Conservation (phyloP, 495 filamentous ascomycete genomes). For the Xylaria intraflava region DNA sequence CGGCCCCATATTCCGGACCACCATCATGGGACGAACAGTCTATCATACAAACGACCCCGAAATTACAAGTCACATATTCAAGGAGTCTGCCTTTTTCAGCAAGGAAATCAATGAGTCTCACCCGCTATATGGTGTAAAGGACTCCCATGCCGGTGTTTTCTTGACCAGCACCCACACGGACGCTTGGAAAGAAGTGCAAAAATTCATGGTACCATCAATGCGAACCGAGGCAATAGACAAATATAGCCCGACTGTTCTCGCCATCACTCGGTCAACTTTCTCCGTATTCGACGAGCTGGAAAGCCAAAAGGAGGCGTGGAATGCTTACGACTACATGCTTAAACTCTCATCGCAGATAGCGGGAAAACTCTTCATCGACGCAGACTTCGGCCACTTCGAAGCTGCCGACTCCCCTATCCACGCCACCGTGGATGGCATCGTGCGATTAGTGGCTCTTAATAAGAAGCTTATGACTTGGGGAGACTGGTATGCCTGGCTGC, state of each 20-base stretch:
- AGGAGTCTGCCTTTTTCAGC: slow-evolving; percentile 36
- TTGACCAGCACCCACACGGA: slow-evolving; percentile 33
- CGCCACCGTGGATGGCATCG: slow-evolving; percentile 31
- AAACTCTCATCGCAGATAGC: slow-evolving; percentile 42
- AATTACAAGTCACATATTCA: slow-evolving; percentile 27
- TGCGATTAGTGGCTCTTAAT: slow-evolving; percentile 34
- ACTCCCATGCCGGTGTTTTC: neutral
- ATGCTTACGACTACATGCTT: slow-evolving; percentile 48
- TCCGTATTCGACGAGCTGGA: slow-evolving; percentile 42
- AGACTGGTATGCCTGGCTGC: slow-evolving; percentile 38
- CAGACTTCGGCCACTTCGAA: slow-evolving; percentile 43
- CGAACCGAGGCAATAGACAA: slow-evolving; percentile 42
- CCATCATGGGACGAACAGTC: slow-evolving; percentile 35
- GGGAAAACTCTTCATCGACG: slow-evolving; percentile 34
- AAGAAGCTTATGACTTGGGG: slow-evolving; percentile 38
- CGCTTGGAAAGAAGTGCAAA: slow-evolving; percentile 36
- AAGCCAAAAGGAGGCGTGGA: slow-evolving; percentile 34
- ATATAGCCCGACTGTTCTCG: slow-evolving; percentile 43
- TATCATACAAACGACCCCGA: slow-evolving; percentile 42
- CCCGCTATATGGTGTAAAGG: neutral
- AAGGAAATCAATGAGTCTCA: slow-evolving; percentile 34
- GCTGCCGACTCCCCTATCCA: slow-evolving; percentile 7
- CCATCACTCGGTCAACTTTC: slow-evolving; percentile 32
- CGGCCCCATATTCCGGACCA: slow-evolving; percentile 40
- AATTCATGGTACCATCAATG: slow-evolving; percentile 40